A percentile compares a stretch with the other conserved stretches of the same genome.
phyloP scores from a whole-genome alignment of 192 early-diverging fungal genomes.

The Rhizophlyctis rosea region DNA sequence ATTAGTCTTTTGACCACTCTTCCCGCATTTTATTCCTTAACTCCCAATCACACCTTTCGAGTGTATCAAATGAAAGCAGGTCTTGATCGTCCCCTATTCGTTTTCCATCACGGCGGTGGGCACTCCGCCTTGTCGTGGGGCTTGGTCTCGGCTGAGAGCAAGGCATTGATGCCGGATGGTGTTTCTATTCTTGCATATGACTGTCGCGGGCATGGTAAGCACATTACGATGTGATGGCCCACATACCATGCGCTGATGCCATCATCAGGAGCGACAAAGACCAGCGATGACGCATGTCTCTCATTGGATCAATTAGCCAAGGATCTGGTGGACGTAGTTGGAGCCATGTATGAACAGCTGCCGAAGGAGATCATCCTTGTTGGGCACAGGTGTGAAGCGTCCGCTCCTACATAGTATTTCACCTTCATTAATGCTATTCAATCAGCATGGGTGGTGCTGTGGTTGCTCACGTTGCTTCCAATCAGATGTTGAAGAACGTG shows the following conservation, averaged over 20 bases:
- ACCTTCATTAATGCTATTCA: too few relatives aligned
- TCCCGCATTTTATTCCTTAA: too few relatives aligned
- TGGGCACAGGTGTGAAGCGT: conserved; percentile 47
- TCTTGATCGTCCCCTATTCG: conserved; percentile 27
- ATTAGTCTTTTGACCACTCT: too few relatives aligned
- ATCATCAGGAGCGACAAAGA: conserved; percentile 19
- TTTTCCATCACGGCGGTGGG: conserved; percentile 49
- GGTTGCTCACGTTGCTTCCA: conserved; percentile 26
- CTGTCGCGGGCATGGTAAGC: conserved; percentile 35
- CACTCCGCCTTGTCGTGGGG: conserved; percentile 38
- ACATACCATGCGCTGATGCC: not conserved
- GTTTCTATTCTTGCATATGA: conserved; percentile 26
- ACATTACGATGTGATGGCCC: not conserved
- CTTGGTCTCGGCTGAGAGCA: conserved; percentile 19
- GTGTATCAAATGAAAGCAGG: not conserved
- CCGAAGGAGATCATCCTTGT: conserved; percentile 32
- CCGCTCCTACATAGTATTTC: too few relatives aligned
- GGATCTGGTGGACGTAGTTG: conserved; percentile 28
- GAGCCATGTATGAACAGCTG: conserved; percentile 2
- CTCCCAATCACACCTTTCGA: not conserved
- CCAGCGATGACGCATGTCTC: conserved; percentile 25
- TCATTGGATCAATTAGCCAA: conserved; percentile 26
- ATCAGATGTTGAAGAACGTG: conserved; percentile 17
- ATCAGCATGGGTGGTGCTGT: conserved; percentile 44
- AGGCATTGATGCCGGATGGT: not conserved